Percentiles rank a stretch among this genome's conserved stretches.
phyloP scores from a whole-genome alignment of 1,284 basidiomycete species.

The Leccinum cinnamomeum region DNA sequence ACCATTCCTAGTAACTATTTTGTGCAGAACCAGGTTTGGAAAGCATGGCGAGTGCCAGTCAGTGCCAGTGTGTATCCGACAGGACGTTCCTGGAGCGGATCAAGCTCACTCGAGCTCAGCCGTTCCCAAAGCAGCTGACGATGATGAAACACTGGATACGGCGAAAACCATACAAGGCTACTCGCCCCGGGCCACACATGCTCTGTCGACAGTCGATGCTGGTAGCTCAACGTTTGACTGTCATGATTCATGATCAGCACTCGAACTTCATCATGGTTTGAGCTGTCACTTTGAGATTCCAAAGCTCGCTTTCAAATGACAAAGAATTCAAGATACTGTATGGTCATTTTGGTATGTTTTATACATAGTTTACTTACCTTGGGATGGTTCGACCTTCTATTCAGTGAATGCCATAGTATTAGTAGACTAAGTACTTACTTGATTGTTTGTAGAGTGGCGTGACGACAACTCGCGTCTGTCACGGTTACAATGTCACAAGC shows the following conservation, averaged over 20 bases:
- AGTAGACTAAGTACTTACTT: too few relatives aligned
- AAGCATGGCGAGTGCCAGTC: not conserved
- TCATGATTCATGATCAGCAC: not conserved
- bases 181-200: not conserved
- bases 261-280: not conserved
- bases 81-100: not conserved
- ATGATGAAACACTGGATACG: not conserved
- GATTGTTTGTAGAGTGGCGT: too few relatives aligned
- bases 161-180: not conserved
- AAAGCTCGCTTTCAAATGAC: not conserved
- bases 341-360: not conserved
- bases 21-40: not conserved
- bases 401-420: too few relatives aligned
- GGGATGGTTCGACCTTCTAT: too few relatives aligned
- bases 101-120: not conserved
- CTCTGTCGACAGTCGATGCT: not conserved
- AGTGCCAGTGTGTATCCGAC: too few relatives aligned
- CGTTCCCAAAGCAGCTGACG: not conserved
- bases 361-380: too few relatives aligned
- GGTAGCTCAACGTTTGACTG: not conserved
- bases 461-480: constrained; percentile 25
- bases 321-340: not conserved
- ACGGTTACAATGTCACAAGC: constrained; percentile 17
- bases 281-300: not conserved
- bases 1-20: not conserved